Evolutionary conservation across 2,329 filamentous ascomycete species (phyloP).

Genomic region (Pseudogymnoascus sp.): DNA sequence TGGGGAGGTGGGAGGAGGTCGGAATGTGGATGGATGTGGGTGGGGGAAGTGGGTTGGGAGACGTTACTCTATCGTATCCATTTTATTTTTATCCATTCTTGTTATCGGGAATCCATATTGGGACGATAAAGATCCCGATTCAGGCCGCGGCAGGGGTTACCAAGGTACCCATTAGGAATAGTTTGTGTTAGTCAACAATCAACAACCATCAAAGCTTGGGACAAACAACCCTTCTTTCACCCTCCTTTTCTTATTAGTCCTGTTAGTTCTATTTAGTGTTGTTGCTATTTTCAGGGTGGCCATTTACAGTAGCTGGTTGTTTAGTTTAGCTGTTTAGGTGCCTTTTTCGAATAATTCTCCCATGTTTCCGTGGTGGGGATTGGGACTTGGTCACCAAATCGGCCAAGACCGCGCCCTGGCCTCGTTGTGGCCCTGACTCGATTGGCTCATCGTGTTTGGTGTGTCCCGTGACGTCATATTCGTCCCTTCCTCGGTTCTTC

Average conservation of each 20-base stretch:
- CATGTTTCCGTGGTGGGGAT: background rate
- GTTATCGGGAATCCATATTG: background rate
- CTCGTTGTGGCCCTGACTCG: background rate
- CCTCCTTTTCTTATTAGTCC: no score
- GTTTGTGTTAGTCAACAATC: background rate
- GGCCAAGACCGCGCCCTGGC: background rate
- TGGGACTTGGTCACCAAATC: background rate
- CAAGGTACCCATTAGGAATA: slow-evolving; percentile 2
- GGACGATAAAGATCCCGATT: background rate
- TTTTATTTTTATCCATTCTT: background rate
- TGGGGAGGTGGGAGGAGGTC: no score
- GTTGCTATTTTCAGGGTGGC: slow-evolving; percentile 4
- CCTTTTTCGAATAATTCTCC: background rate
- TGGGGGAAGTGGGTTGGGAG: background rate
- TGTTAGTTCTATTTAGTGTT: background rate
- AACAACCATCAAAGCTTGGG: background rate
- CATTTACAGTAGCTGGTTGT: background rate
- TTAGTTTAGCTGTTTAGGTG: background rate
- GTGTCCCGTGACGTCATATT: background rate
- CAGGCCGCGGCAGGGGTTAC: background rate
- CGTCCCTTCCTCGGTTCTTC: background rate
- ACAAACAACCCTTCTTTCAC: background rate
- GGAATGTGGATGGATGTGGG: background rate
- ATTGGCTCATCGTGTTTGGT: background rate
- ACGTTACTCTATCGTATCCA: background rate